Evolutionary conservation across 2,329 filamentous ascomycete genomes (phyloP).

Genomic region (Aureobasidium melanogenum): DNA sequence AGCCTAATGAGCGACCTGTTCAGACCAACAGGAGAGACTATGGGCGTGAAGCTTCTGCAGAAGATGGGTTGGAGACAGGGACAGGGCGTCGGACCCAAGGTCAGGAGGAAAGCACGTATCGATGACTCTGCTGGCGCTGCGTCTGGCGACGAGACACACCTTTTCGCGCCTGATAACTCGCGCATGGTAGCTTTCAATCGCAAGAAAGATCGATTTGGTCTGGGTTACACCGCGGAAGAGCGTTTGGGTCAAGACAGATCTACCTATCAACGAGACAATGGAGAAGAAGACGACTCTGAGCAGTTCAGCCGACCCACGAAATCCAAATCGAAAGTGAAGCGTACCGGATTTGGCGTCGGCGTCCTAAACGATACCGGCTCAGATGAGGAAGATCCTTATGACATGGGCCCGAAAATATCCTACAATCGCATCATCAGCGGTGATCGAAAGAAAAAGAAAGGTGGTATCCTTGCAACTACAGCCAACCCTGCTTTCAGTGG

Average conservation of each 20-base stretch:
- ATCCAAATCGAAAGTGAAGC: slow-evolving; percentile 44
- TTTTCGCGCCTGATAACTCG: slow-evolving; percentile 80
- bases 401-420: slow-evolving; percentile 80
- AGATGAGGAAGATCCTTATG: slow-evolving; percentile 90
- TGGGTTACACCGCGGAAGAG: slow-evolving; percentile 57
- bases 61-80: slow-evolving; percentile 95
- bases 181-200: slow-evolving; percentile 56
- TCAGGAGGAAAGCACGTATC: slow-evolving; percentile 60
- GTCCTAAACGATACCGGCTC: slow-evolving; percentile 88
- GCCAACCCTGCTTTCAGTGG: slow-evolving; percentile 7
- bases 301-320: slow-evolving; percentile 21
- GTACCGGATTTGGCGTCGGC: slow-evolving; percentile 74
- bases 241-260: slow-evolving; percentile 31
- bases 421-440: slow-evolving; percentile 76
- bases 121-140: slow-evolving; percentile 16
- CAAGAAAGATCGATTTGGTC: slow-evolving; percentile 61
- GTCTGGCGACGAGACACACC: slow-evolving; percentile 43
- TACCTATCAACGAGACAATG: slow-evolving; percentile 18
- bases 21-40: slow-evolving; percentile 65
- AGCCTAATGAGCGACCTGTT: slow-evolving; percentile 64
- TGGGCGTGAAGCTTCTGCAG: slow-evolving; percentile 75
- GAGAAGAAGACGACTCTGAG: slow-evolving; percentile 27
- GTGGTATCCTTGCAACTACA: slow-evolving; percentile 22
- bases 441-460: slow-evolving; percentile 62
- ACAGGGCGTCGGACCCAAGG: slow-evolving; percentile 83